Evolutionary conservation across 352 stramenopile species (phyloP).

Genomic region (Phytophthora tentaculata): DNA sequence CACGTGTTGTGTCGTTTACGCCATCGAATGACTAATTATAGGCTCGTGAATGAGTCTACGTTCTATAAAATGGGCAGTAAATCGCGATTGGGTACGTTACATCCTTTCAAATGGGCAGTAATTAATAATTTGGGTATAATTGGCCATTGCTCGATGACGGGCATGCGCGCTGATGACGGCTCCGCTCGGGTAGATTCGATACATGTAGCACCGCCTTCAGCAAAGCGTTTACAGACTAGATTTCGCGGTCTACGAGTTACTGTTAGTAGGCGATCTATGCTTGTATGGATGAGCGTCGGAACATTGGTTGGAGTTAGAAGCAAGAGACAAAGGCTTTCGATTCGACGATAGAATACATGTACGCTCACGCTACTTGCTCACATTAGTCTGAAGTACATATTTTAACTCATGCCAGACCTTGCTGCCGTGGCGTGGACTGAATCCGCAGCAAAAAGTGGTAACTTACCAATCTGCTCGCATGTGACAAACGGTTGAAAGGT

Average conservation of each 20-base stretch:
- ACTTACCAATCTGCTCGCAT: neutral
- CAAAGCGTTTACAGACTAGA: too few species aligned
- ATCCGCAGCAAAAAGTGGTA: neutral
- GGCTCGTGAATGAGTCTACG: neutral
- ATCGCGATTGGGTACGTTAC: neutral
- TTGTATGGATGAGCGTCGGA: neutral
- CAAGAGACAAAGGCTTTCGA: neutral
- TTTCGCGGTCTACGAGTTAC: too few species aligned
- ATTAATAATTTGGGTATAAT: neutral
- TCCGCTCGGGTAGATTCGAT: too few species aligned
- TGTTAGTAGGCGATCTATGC: neutral
- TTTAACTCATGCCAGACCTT: neutral
- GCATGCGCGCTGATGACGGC: too few species aligned
- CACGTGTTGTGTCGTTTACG: slow-evolving; percentile 19
- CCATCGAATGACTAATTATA: slow-evolving; percentile 12
- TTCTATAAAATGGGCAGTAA: slow-evolving; percentile 10
- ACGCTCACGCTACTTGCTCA: neutral
- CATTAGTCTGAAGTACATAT: neutral
- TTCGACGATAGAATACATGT: neutral
- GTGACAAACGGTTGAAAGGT: slow-evolving; percentile 33
- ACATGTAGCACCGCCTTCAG: too few species aligned
- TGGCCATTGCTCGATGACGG: too few species aligned
- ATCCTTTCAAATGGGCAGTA: slow-evolving; percentile 1
- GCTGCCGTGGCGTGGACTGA: neutral
- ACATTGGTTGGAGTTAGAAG: neutral